Base-by-base conservation (phyloP, 306 rosid genomes). In the Ormosia semicastrata region DNA sequence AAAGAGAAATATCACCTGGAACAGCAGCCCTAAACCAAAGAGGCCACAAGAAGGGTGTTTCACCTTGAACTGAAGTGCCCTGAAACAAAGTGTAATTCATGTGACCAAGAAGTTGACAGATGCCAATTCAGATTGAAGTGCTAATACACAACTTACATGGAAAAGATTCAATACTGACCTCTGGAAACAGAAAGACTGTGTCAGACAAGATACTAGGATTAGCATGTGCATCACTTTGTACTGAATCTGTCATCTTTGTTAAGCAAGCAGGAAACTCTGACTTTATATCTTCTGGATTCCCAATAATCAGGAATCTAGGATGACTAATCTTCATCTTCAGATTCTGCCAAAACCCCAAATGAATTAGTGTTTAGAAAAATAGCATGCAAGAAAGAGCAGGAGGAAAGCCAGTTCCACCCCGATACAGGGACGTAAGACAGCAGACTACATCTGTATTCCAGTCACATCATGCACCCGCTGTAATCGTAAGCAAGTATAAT, bases 21-120 rank as follows among this genome's bases (percentile, higher is more conserved):
- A 84, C 87, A 78, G 99, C 98, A 75, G 98, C 98, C 76, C 98
- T 87, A 85, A 93, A 85, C 99, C 98, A 96, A 86, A 96, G 97
- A 82, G 99, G 98, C 97, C 98, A 96, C 83, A 81, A 76, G 64
- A 92, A 87, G 52, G 97, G 91, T 73, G 85, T 79, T 81, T 81
- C 94, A 2, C 90, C 92, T 82, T 87, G 95, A 76, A 93, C 80
- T 60, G 79, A 60, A 18, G 91, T 92, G 39, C 87, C 97, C 99
- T 96, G 92, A 70, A 86, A 78, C 44, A 36, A 29, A 82, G 59
- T 39, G 67, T 29, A 73, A 77, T 46, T 54, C 64, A 85, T 24
- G 70, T 74, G 83, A 85, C 71, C 71, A 83, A 88, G 59, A 70
- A 57, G 75, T 74, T 33, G 32, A 69, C 63, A n/a, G 43, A 47